Percentiles rank a stretch among this genome's conserved stretches.
Conservation (phyloP, 2,329 filamentous ascomycete species). For the Blastomyces gilchristii region DNA sequence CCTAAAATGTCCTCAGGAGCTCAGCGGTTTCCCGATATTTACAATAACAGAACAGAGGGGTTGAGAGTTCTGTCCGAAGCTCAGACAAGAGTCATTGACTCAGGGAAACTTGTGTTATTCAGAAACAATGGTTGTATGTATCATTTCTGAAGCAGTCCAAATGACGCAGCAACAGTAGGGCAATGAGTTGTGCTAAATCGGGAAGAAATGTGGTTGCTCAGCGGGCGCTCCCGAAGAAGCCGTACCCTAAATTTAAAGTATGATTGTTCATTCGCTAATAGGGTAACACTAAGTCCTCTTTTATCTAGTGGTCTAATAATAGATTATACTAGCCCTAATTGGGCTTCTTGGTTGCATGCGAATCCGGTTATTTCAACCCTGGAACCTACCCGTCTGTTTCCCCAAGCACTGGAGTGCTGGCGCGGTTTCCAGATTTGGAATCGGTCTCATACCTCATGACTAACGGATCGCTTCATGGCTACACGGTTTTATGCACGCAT, state of each 20-base stretch:
- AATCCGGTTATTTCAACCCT: background rate
- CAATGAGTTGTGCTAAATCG: conserved; percentile 1
- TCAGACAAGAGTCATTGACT: background rate
- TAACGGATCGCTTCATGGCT: too few species aligned
- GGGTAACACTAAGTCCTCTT: background rate
- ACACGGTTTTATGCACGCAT: background rate
- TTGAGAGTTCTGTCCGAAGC: background rate
- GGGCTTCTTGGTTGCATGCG: background rate
- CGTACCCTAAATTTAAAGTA: background rate
- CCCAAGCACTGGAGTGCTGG: too few species aligned
- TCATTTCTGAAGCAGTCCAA: background rate
- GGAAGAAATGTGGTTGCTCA: conserved; percentile 1
- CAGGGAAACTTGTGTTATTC: too few species aligned
- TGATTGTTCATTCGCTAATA: background rate
- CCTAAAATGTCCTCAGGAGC: background rate
- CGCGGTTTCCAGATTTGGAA: background rate
- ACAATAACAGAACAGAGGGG: background rate
- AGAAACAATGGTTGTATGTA: too few species aligned
- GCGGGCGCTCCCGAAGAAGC: conserved; percentile 2
- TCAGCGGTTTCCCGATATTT: background rate
- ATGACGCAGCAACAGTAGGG: too few species aligned
- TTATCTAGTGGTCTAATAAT: background rate
- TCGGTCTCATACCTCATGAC: background rate
- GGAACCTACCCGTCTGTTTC: too few species aligned
- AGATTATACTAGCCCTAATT: background rate